Conservation (phyloP, 805 yeast genomes). For the Candida chauliodis region DNA sequence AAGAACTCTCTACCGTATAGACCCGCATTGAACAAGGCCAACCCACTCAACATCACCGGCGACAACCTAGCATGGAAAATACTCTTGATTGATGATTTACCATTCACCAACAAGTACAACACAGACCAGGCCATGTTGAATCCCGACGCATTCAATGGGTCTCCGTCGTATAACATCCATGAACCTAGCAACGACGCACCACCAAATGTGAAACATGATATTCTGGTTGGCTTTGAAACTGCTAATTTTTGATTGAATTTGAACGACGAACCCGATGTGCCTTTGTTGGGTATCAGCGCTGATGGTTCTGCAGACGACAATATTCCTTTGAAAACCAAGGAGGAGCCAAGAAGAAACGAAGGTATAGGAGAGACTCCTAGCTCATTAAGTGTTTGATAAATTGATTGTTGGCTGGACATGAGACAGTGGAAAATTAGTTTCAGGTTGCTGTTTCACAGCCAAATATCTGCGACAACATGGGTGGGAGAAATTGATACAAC, state of each 20-base stretch:
- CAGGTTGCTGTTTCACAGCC: slow-evolving; percentile 1
- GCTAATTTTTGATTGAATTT: slow-evolving; percentile 5
- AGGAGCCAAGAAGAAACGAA: slow-evolving; percentile 8
- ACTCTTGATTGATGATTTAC: slow-evolving; percentile 51
- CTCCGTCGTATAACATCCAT: slow-evolving; percentile 74
- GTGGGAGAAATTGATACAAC: no score
- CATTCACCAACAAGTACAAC: slow-evolving; percentile 69
- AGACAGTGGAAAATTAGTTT: background rate
- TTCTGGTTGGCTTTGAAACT: slow-evolving; percentile 30
- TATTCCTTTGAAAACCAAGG: slow-evolving; percentile 7
- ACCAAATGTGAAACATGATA: slow-evolving; percentile 54
- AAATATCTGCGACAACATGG: background rate
- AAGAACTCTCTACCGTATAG: slow-evolving; percentile 49
- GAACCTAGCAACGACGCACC: slow-evolving; percentile 63
- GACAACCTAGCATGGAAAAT: slow-evolving; percentile 55
- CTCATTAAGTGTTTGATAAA: slow-evolving; percentile 3
- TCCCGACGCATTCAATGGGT: slow-evolving; percentile 75
- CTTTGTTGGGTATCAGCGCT: background rate
- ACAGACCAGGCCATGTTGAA: slow-evolving; percentile 79
- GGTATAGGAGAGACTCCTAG: slow-evolving; percentile 11
- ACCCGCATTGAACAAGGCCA: slow-evolving; percentile 60
- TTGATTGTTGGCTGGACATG: slow-evolving; percentile 1
- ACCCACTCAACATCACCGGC: slow-evolving; percentile 56
- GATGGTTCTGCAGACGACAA: background rate
- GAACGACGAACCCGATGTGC: slow-evolving; percentile 6